Percentiles rank a stretch among this genome's conserved stretches.
phyloP scores from a whole-genome alignment of 805 yeast genomes.

The Pichia ethanolica region DNA sequence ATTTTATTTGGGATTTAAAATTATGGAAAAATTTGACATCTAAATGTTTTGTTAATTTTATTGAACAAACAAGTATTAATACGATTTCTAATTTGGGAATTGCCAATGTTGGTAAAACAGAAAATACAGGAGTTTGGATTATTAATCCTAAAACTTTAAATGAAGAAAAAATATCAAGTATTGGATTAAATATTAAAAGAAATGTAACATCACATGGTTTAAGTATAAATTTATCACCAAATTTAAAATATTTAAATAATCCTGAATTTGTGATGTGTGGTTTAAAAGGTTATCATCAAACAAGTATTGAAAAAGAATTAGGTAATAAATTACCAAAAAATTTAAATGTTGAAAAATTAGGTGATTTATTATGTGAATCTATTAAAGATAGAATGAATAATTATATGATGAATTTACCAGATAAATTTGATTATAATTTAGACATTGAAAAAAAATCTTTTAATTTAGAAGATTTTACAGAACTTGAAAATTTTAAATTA shows the following conservation, averaged over 20 bases:
- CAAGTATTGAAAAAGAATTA: slow-evolving; percentile 36
- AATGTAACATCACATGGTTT: slow-evolving; percentile 86
- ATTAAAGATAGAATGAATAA: slow-evolving; percentile 25
- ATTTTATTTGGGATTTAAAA: slow-evolving; percentile 67
- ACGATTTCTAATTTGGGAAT: slow-evolving; percentile 32
- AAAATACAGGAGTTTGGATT: slow-evolving; percentile 88
- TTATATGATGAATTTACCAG: slow-evolving; percentile 2
- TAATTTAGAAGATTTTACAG: neutral
- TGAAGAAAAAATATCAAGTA: slow-evolving; percentile 65
- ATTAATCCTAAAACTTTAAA: slow-evolving; percentile 10
- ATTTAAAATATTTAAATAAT: slow-evolving; percentile 59
- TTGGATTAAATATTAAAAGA: slow-evolving; percentile 82
- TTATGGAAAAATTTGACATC: slow-evolving; percentile 45
- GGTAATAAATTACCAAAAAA: slow-evolving; percentile 8
- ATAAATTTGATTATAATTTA: neutral
- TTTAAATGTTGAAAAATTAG: slow-evolving; percentile 29
- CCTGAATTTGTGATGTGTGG: slow-evolving; percentile 77
- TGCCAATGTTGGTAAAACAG: slow-evolving; percentile 40
- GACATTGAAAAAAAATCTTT: neutral
- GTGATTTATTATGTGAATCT: slow-evolving; percentile 33
- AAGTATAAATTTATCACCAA: slow-evolving; percentile 71
- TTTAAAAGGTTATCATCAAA: slow-evolving; percentile 51
- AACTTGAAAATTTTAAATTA: neutral
- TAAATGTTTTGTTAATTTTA: slow-evolving; percentile 43
- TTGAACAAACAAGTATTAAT: slow-evolving; percentile 28